Evolutionary conservation across 169 alveolate genomes (phyloP).

Genomic region (Plasmodium reichenowi): DNA sequence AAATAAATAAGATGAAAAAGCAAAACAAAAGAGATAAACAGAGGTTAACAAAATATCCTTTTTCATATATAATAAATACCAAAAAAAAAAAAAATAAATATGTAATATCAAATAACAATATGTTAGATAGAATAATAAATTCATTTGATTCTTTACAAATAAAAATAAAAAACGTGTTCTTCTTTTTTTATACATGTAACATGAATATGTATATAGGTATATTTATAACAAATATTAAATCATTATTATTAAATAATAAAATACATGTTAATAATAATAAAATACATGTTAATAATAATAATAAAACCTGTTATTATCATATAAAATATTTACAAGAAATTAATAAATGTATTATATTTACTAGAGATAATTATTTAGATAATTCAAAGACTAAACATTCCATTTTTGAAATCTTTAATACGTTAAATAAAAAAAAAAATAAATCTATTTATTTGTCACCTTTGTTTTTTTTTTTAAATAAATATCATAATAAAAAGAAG

Average conservation of each 20-base stretch:
- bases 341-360: constrained; percentile 1
- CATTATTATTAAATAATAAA: not conserved
- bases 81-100: no score
- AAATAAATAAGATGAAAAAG: not conserved
- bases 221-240: not conserved
- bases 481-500: not conserved
- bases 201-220: constrained; percentile 19
- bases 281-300: not conserved
- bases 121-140: not conserved
- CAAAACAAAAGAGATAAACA: not conserved
- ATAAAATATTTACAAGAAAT: constrained; percentile 6
- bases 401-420: constrained; percentile 16
- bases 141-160: not conserved
- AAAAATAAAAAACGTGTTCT: constrained; percentile 4
- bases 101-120: not conserved
- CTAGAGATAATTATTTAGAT: constrained; percentile 8
- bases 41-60: not conserved
- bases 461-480: constrained; percentile 13
- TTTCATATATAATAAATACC: not conserved
- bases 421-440: not conserved
- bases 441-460: not conserved
- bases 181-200: constrained; percentile 11
- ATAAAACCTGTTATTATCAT: not conserved
- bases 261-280: not conserved
- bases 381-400: not conserved